A percentile compares a stretch with the other conserved stretches of the same genome.
These are phyloP conservation scores for Cryptosporidium meleagridis DNA, from an alignment of 169 alveolate genomes.

Conservation along the genomic window DNA sequence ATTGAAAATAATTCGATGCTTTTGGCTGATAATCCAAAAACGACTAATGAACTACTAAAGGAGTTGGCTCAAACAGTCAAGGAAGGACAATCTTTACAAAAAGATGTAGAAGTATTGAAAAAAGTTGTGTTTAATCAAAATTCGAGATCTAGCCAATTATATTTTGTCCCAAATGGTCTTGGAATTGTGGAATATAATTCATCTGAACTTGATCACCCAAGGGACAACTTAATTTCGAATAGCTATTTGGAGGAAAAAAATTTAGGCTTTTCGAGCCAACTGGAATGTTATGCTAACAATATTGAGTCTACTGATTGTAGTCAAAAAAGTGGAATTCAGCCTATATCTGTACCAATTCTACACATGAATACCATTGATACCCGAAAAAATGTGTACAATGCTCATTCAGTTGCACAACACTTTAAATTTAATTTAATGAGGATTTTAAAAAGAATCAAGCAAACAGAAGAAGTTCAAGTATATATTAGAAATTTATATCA, in stretches of 20 bases:
- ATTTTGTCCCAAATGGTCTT: not conserved
- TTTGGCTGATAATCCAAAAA: constrained; percentile 4
- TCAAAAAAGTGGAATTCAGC: not conserved
- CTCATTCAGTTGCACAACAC: not conserved
- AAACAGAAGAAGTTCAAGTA: constrained; percentile 1
- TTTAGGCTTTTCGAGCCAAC: not conserved
- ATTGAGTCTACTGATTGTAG: not conserved
- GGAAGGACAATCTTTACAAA: constrained; percentile 73
- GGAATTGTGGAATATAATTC: not conserved
- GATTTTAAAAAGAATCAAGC: constrained; percentile 8
- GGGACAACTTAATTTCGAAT: not conserved
- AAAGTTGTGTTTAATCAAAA: constrained; percentile 63
- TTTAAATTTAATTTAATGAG: not conserved
- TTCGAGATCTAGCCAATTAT: constrained; percentile 11
- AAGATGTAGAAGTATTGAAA: constrained; percentile 67
- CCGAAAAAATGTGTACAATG: not conserved
- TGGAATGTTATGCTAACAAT: not conserved
- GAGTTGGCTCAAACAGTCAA: constrained; percentile 62
- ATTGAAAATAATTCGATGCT: not conserved
- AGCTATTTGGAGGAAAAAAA: not conserved
- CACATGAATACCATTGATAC: not conserved
- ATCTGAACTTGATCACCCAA: not conserved
- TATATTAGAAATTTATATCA: constrained; percentile 15
- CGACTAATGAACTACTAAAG: constrained; percentile 41
- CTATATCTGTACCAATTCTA: not conserved